Evolutionary conservation across 148 eudicot species (phyloP), one percentile per base, ranked within the genome.

Genomic region (Chenopodium suecicum): DNA sequence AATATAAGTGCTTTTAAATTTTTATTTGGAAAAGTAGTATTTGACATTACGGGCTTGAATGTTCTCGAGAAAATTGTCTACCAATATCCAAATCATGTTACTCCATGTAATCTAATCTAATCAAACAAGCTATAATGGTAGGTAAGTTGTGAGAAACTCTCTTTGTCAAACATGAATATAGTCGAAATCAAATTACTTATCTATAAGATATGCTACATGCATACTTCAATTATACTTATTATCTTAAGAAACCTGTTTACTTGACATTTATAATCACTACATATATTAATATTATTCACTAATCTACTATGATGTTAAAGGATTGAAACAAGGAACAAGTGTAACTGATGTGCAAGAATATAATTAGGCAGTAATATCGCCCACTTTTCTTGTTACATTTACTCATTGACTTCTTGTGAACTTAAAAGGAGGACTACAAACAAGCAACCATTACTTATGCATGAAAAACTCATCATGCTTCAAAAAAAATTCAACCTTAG

Each of bases 361-460:
- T 17, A 1, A 50, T 13, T 50, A 74, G 77, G 37, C 77, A 52
- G 12, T n/a, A 48, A 74, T 12, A 27, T 74, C 22, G 77, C 77
- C 77, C 77, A 74, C 63, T 74, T 74, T 74, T 74, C 77, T 74
- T 74, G 77, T 48, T 48, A 29, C 77, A 50, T 52, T 4, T 6
- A 74, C 56, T 72, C 75, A 72, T 20, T 72, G 75, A 72, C 56
- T 72, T 72, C 75, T 20, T 74, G 62, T 74, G 62, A 73, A n/a
- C 77, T 74, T 50, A 14, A 74, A 48, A 74, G 16, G 7, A 74
- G 77, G 41, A 48, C 19, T 50, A 50, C 23, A n/a, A 68, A 74
- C 37, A 48, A 74, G 76, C 77, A 46, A 74, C 63, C 63, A 48
- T 25, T 74, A n/a, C 23, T 74, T 74, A 0, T 25, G 77, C 77